A percentile compares a stretch with the other conserved stretches of the same genome.
These are phyloP conservation scores for Polygonum aviculare DNA, from an alignment of 148 eudicot species.

Conservation along the genomic window DNA sequence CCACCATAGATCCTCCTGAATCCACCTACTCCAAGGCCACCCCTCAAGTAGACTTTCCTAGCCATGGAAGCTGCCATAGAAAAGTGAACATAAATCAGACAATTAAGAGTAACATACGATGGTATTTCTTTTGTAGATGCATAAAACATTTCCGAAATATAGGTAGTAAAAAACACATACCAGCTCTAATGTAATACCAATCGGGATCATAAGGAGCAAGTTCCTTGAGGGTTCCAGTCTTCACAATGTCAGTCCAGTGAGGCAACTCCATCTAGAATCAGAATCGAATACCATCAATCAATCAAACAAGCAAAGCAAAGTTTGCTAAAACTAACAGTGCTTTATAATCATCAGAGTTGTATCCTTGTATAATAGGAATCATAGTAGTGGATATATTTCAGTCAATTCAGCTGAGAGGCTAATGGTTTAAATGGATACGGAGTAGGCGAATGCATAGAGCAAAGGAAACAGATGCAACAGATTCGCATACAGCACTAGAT, in stretches of 20 bases:
- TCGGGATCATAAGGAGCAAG: constrained; percentile 62
- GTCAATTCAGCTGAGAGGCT: too few relatives aligned
- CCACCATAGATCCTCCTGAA: constrained; percentile 82
- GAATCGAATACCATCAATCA: background rate
- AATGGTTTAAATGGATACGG: too few relatives aligned
- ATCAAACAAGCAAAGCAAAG: background rate
- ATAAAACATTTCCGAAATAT: too few relatives aligned
- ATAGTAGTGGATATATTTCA: too few relatives aligned
- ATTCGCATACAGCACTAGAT: background rate
- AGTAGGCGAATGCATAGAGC: too few relatives aligned
- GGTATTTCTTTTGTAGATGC: background rate
- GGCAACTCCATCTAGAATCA: constrained; percentile 55
- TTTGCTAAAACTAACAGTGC: background rate
- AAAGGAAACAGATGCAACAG: background rate
- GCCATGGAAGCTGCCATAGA: constrained; percentile 65
- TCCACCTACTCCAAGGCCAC: constrained; percentile 81
- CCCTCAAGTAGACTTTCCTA: constrained; percentile 76
- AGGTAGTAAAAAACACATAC: constrained; percentile 17
- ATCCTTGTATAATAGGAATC: background rate
- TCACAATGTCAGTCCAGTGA: constrained; percentile 61
- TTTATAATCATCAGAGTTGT: background rate
- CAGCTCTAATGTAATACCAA: constrained; percentile 63
- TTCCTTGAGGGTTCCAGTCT: constrained; percentile 50
- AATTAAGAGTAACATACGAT: background rate
- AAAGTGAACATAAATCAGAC: background rate